Evolutionary conservation across 164 flowering plant genomes (phyloP), one percentile per base, ranked within the genome.

Genomic region (Vitis vinifera): DNA sequence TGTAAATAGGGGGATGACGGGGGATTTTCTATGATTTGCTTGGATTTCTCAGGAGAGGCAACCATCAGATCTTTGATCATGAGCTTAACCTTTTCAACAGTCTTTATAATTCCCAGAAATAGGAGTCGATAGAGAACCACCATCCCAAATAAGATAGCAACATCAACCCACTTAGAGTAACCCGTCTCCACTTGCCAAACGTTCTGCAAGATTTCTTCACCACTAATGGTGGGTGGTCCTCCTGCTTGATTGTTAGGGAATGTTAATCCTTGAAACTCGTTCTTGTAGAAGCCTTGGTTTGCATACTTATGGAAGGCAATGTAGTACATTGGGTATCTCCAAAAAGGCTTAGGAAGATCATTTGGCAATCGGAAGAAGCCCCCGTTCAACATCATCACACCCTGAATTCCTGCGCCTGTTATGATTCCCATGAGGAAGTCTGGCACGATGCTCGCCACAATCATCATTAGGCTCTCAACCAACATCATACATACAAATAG

Each of bases 71-170:
- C 69, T 72, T 79, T 81, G 13, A 75, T 60, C 10, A 73, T 51
- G 15, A 83, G 81, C 71, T 71, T 81, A 12, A 69, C 51, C 68
- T 74, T 83, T 55, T 86, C 92, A 9, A 50, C 48, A 16, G 49
- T 63, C 76, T 86, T 88, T 37, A 88, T 65, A 3, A 80, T 71
- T 11, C 52, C 61, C 29, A 87, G 71, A 73, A 89, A 84, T 53
- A 88, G 31, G 15, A 84, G 44, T 3, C 87, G 63, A 55, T 87
- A 88, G 0, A 81, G 10, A 15, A 83, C 50, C 52, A 78, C 80
- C 90, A 88, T 88, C 16, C 86, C 87, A 7, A 86, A n/a, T 66
- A 87, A 55, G 31, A 37, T 37, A 0, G 44, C 44, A 37, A 37
- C 6, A 37, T 37, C 44, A 37, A 37, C 7, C 44, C 44, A 37